These are phyloP conservation scores for Gossypium armourianum DNA, from an alignment of 441 rosid species.

Conservation along the genomic window DNA sequence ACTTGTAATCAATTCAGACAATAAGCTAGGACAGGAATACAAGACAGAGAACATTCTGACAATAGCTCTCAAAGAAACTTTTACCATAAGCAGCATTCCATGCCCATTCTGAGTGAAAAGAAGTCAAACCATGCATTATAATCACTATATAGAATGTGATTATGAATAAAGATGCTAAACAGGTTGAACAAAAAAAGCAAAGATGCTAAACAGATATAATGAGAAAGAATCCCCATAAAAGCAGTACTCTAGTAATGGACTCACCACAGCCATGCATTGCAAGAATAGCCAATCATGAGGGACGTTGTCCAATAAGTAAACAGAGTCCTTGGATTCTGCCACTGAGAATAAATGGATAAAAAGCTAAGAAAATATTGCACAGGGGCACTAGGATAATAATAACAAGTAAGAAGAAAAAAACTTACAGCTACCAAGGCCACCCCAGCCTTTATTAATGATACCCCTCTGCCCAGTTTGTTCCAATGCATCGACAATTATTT, in stretches of 20 bases:
- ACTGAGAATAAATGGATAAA: constrained; percentile 38
- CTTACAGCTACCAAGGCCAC: constrained; percentile 87
- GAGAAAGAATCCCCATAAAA: not conserved
- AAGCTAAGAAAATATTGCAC: constrained; percentile 6
- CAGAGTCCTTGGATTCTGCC: constrained; percentile 65
- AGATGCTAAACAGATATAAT: not conserved
- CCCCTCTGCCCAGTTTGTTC: constrained; percentile 82
- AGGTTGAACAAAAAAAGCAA: not conserved
- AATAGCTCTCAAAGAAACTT: constrained; percentile 5
- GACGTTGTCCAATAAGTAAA: constrained; percentile 70
- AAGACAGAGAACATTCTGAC: not conserved
- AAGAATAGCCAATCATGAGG: constrained; percentile 95
- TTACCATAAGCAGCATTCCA: not conserved
- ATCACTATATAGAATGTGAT: not conserved
- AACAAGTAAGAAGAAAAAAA: constrained; percentile 6
- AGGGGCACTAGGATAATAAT: not conserved
- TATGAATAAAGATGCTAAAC: not conserved
- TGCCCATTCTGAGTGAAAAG: not conserved
- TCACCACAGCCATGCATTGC: constrained; percentile 93
- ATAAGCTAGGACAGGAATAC: not conserved
- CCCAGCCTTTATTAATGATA: constrained; percentile 95
- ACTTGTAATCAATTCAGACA: not conserved
- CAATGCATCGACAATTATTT: constrained; percentile 67
- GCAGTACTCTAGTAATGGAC: constrained; percentile 11
- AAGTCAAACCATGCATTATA: not conserved